phyloP scores from a whole-genome alignment of 2,329 filamentous ascomycete species.

The Sclerotinia spermophila region DNA sequence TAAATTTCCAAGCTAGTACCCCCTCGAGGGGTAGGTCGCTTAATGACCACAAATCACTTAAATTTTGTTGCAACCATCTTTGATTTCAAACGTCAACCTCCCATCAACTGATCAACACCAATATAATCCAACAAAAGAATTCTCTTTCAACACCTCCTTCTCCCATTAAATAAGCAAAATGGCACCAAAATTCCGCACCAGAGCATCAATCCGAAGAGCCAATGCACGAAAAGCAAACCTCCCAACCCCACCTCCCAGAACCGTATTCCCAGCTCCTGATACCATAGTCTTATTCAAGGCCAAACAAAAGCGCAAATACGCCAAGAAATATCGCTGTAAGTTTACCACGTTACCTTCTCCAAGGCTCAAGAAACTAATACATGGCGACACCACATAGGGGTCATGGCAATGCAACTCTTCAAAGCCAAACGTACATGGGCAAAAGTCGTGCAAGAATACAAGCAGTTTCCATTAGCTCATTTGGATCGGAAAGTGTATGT shows the following conservation, averaged over 20 bases:
- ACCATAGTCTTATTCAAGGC: fast-evolving
- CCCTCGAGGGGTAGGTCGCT: background rate
- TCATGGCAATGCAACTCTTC: background rate
- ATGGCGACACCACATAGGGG: background rate
- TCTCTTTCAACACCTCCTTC: background rate
- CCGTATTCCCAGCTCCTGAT: background rate
- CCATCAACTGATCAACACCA: background rate
- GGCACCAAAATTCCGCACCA: background rate
- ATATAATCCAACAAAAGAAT: background rate
- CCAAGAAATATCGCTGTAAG: background rate
- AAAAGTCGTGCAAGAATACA: background rate
- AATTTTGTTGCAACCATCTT: background rate
- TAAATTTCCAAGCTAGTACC: background rate
- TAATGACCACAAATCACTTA: background rate
- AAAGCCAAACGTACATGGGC: background rate
- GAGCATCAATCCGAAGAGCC: background rate
- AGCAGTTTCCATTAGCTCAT: background rate
- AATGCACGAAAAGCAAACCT: background rate
- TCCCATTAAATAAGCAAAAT: background rate
- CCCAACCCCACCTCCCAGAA: background rate
- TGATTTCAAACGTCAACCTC: background rate
- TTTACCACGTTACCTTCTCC: background rate
- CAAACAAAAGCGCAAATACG: background rate
- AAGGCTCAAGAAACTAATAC: background rate
- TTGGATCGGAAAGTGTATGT: background rate